These are phyloP conservation scores for Scenedesmus sp. DNA, from an alignment of 163 green algal species.

Conservation along the genomic window DNA sequence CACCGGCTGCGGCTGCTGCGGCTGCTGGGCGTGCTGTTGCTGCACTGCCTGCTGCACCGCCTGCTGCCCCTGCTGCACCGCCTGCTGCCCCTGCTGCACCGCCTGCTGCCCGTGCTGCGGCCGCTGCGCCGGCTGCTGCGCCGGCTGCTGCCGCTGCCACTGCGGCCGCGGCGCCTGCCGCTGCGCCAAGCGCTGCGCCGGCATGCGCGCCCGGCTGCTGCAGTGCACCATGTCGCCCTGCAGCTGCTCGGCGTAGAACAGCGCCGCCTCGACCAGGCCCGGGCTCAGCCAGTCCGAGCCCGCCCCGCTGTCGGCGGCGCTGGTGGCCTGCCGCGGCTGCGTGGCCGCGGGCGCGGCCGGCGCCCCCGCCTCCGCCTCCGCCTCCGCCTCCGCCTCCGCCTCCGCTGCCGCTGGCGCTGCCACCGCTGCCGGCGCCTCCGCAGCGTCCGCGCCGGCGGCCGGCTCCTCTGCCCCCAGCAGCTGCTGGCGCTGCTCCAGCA, in stretches of 20 bases:
- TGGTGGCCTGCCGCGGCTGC: no score
- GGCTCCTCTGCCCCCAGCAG: background rate
- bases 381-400: background rate
- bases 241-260: constrained; percentile 1
- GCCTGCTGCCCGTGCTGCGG: constrained; percentile 1
- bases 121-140: background rate
- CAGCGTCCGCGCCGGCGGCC: background rate
- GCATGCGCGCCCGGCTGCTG: background rate
- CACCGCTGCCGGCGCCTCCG: background rate
- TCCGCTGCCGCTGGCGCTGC: background rate
- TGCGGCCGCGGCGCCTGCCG: constrained; percentile 16
- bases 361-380: no score
- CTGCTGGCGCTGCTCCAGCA: constrained; percentile 8
- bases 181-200: constrained; percentile 16
- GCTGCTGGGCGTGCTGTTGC: background rate
- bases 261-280: constrained; percentile 3
- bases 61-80: constrained; percentile 8
- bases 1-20: constrained; percentile 1
- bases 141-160: background rate
- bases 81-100: constrained; percentile 4
- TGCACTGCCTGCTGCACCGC: background rate
- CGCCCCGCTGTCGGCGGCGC: no score
- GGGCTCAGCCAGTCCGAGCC: background rate
- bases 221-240: background rate
- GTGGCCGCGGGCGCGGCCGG: no score